Conservation (phyloP, 371 early-diverging fungal genomes). For the Actinomucor elegans region DNA sequence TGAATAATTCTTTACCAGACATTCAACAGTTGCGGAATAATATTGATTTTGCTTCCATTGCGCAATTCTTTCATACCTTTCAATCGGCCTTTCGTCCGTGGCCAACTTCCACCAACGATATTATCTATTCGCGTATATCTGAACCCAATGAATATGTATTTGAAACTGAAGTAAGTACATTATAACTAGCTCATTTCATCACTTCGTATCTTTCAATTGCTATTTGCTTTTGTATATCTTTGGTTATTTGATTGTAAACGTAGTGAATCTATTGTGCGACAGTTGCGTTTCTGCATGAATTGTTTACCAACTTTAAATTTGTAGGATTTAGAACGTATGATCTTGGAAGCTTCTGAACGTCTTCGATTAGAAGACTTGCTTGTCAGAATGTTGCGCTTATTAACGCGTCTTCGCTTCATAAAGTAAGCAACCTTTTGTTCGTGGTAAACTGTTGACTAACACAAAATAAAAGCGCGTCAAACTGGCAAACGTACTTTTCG, state of each 20-base stretch:
- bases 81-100: constrained; percentile 46
- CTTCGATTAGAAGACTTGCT: constrained; percentile 40
- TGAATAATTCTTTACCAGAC: constrained; percentile 18
- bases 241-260: too few relatives aligned
- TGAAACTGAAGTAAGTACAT: constrained; percentile 25
- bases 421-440: constrained; percentile 22
- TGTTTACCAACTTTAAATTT: constrained; percentile 1
- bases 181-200: too few relatives aligned
- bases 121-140: constrained; percentile 17
- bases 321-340: constrained; percentile 47
- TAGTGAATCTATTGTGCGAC: constrained; percentile 14
- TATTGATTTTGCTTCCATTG: constrained; percentile 48
- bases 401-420: constrained; percentile 43
- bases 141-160: constrained; percentile 17
- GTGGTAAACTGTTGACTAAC: neutral
- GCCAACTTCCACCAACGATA: constrained; percentile 20
- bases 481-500: constrained; percentile 57
- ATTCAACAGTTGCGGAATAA: constrained; percentile 40
- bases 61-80: constrained; percentile 48
- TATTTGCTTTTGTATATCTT: neutral
- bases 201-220: neutral
- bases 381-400: constrained; percentile 37
- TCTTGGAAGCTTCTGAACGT: constrained; percentile 32
- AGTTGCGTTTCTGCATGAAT: constrained; percentile 12
- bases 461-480: constrained; percentile 40